Percentiles rank a stretch among this genome's conserved stretches.
Conservation (phyloP, 2,329 filamentous ascomycete genomes). For the Ilyonectria robusta region DNA sequence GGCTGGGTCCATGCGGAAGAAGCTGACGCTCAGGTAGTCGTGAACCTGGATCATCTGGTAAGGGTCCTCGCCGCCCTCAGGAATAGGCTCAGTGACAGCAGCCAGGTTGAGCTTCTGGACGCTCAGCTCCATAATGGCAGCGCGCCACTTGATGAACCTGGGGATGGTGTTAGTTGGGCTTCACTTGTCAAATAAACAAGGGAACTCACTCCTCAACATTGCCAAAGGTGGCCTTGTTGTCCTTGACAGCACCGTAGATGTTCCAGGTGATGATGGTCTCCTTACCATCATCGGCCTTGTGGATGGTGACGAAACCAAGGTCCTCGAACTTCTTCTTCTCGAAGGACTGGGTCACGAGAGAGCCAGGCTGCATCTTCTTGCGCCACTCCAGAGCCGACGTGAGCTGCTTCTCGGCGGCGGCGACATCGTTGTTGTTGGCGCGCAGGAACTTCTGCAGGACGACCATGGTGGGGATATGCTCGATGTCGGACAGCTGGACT, state of each 20-base stretch:
- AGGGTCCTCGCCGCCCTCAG: constrained; percentile 81
- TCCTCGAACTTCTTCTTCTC: constrained; percentile 79
- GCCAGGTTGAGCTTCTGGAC: constrained; percentile 80
- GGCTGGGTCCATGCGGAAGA: constrained; percentile 83
- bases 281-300: constrained; percentile 69
- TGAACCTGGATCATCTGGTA: constrained; percentile 95
- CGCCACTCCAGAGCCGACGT: constrained; percentile 86
- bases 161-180: constrained; percentile 26
- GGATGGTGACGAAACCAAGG: constrained; percentile 85
- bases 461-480: constrained; percentile 82
- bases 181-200: too few species aligned
- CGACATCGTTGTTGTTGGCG: constrained; percentile 84
- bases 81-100: constrained; percentile 78
- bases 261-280: constrained; percentile 88
- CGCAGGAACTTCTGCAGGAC: constrained; percentile 94
- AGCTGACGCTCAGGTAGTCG: constrained; percentile 91
- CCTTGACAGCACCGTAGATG: constrained; percentile 90
- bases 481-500: constrained; percentile 72
- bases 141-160: constrained; percentile 91
- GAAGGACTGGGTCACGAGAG: constrained; percentile 75
- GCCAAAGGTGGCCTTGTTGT: constrained; percentile 86
- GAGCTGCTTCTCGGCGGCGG: constrained; percentile 83
- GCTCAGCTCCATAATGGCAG: constrained; percentile 90
- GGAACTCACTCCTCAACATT: constrained; percentile 80
- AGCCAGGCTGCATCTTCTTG: constrained; percentile 79